These are phyloP conservation scores for Debaryomyces subglobosus DNA, from an alignment of 1,139 yeast genomes.

Conservation along the genomic window DNA sequence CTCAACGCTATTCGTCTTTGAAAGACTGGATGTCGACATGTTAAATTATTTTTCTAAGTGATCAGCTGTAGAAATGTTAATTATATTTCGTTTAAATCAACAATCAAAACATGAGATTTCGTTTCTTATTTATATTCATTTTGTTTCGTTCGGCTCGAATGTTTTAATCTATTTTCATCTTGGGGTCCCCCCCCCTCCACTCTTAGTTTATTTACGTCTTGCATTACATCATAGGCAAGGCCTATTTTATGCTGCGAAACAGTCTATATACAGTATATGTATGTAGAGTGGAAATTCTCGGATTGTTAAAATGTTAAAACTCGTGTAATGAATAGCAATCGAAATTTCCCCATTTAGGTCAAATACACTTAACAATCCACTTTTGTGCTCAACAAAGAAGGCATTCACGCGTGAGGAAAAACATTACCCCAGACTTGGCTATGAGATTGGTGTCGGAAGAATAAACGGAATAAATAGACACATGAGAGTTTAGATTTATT, in stretches of 20 bases:
- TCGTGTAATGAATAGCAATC: conserved; percentile 1
- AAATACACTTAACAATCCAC: neutral
- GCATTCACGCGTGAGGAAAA: neutral
- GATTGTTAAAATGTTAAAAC: neutral
- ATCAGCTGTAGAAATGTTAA: neutral
- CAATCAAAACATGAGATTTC: neutral
- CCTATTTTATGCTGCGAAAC: neutral
- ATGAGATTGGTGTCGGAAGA: neutral
- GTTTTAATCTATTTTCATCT: neutral
- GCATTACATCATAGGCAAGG: neutral
- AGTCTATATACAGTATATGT: neutral
- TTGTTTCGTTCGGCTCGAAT: neutral
- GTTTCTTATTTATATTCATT: conserved; percentile 1
- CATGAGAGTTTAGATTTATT: neutral
- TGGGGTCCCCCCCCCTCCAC: neutral
- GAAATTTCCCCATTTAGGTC: neutral
- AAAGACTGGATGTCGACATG: conserved; percentile 2
- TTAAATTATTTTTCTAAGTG: neutral
- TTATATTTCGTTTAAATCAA: neutral
- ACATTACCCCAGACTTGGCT: neutral
- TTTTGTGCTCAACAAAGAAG: neutral
- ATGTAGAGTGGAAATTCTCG: neutral
- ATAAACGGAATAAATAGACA: neutral
- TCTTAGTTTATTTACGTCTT: neutral
- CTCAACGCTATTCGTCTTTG: neutral